A percentile compares a stretch with the other conserved stretches of the same genome.
Evolutionary conservation across 2,329 filamentous ascomycete genomes (phyloP).

Genomic region (Xylariaceae sp.): DNA sequence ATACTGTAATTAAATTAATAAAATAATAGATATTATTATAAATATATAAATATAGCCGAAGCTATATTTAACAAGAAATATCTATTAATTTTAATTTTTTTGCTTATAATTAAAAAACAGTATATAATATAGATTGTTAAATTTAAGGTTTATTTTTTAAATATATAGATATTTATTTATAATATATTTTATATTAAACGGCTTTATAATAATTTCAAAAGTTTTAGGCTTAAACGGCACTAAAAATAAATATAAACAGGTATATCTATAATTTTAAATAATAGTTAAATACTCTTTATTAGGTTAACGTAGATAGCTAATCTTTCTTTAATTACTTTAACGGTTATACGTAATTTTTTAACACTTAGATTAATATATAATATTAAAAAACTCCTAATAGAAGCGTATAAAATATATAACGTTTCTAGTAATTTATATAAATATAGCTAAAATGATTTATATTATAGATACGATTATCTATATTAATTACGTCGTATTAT

Average conservation of each 20-base stretch:
- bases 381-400: not conserved
- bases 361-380: not conserved
- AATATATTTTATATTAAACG: not conserved
- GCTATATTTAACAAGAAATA: too few relatives aligned
- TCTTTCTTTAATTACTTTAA: not conserved
- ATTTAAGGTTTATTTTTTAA: not conserved
- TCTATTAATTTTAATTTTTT: too few relatives aligned
- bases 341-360: not conserved
- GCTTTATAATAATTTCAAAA: not conserved
- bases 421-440: not conserved
- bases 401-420: not conserved
- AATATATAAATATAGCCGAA: too few relatives aligned
- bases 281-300: not conserved
- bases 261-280: not conserved
- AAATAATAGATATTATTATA: too few relatives aligned
- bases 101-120: not conserved
- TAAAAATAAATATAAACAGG: not conserved
- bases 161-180: not conserved
- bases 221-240: not conserved
- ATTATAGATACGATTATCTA: not conserved
- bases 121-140: not conserved
- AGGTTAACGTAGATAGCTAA: not conserved
- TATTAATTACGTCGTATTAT: not conserved
- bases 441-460: too few relatives aligned
- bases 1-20: too few relatives aligned